Percentiles rank a stretch among this genome's conserved stretches.
These are phyloP conservation scores for Eucalyptus marginata DNA, from an alignment of 345 rosid species.

Conservation along the genomic window DNA sequence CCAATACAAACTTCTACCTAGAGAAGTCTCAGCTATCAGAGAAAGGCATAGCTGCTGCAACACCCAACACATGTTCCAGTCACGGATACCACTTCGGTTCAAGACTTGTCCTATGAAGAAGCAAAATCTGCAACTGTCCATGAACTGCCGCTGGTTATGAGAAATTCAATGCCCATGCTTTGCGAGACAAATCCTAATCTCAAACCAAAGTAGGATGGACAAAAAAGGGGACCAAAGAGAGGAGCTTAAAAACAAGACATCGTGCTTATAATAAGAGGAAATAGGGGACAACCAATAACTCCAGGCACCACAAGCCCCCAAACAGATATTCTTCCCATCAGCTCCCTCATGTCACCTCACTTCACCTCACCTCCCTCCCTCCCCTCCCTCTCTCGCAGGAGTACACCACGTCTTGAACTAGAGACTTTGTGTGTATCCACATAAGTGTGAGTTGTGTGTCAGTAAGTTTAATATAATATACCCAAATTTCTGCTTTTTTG, in stretches of 20 bases:
- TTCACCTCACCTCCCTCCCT: not conserved
- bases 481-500: not conserved
- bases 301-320: not conserved
- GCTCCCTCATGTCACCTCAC: not conserved
- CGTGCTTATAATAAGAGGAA: not conserved
- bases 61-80: not conserved
- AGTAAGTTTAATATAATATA: not conserved
- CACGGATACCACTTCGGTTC: not conserved
- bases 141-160: not conserved
- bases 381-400: not conserved
- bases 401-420: not conserved
- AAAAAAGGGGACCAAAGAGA: not conserved
- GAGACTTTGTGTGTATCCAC: not conserved
- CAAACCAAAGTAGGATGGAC: not conserved
- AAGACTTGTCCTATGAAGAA: not conserved
- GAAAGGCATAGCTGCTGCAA: not conserved
- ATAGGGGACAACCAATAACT: not conserved
- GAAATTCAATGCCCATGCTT: not conserved
- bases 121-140: not conserved
- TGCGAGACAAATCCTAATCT: not conserved
- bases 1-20: not conserved
- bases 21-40: not conserved
- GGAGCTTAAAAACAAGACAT: not conserved
- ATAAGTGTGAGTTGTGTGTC: not conserved
- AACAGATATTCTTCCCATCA: not conserved